Base-by-base conservation (phyloP, 257 asterid species). In the Salvia hispanica region DNA sequence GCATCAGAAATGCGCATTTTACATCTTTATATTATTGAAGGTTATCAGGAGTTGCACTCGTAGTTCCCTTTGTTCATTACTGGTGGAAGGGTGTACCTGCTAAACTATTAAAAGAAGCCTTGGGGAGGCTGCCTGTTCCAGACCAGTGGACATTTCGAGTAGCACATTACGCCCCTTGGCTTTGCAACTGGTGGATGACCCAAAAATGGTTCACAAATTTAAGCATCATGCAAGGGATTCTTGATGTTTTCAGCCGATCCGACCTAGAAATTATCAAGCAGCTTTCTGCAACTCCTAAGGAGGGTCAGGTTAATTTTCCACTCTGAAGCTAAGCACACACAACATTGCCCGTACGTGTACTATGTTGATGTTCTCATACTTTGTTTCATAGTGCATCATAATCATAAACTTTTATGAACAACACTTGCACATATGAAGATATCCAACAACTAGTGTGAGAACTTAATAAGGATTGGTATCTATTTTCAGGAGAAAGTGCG, bases 171-270 rank as follows among this genome's bases (percentile, higher is more conserved):
- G 69, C 95, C 39, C 96, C 98, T 1, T 90, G 91, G 93, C 76
- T 92, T 64, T 58, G 88, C 5, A 14, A 90, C 75, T 87, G 91
- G 93, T 92, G 96, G 96, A 82, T 92, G 95, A 87, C 90, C 69
- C 98, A 88, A 70, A 86, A 86, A 69, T 82, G 86, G 93, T 74
- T 92, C 78, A 86, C 82, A 21, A 67, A 84, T 64, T 51, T 92
- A 45, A 92, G 90, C 70, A 25, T 77, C 39, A 3, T 66, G 68
- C 72, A 76, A 51, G 97, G 97, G 47, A 84, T 62, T 62, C 59
- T 69, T 31, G 80, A 79, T 7, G 16, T 39, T 46, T 76, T 90
- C 15, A 75, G 86, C 81, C 74, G 3, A 67, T 74, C 82, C 4
- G 98, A 93, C 72, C 73, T 72, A 0, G 94, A 93, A 77, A 81